These are phyloP conservation scores for Fusarium continuum DNA, from an alignment of 2,329 filamentous ascomycete genomes.

Conservation along the genomic window DNA sequence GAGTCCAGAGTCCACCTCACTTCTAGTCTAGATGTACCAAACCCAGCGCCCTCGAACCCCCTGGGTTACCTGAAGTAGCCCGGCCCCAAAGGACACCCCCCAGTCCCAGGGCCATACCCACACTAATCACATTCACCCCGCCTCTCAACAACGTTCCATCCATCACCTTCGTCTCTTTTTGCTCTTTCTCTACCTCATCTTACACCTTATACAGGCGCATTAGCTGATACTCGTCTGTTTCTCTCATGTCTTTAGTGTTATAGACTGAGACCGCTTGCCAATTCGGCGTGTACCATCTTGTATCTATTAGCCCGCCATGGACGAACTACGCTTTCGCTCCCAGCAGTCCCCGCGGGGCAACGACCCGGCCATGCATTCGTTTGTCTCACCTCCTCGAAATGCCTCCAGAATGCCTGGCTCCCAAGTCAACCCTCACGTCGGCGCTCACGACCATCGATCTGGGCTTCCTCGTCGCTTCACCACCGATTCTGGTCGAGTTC, in stretches of 20 bases:
- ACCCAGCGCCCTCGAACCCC: conserved; percentile 23
- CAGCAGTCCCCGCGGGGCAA: conserved; percentile 77
- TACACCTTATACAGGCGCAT: conserved; percentile 29
- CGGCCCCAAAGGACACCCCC: conserved; percentile 31
- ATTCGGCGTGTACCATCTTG: conserved; percentile 53
- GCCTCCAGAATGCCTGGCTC: conserved; percentile 69
- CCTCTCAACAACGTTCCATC: conserved; percentile 48
- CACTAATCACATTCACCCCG: conserved; percentile 45
- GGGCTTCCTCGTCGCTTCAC: conserved; percentile 92
- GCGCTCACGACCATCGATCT: conserved; percentile 74
- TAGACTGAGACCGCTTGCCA: conserved; percentile 48
- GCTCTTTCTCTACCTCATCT: conserved; percentile 35
- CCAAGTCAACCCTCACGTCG: conserved; percentile 49
- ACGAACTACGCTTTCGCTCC: conserved; percentile 80
- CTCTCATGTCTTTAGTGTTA: conserved; percentile 50
- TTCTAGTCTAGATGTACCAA: conserved; percentile 24
- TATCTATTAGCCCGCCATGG: conserved; percentile 63
- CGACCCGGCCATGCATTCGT: conserved; percentile 77
- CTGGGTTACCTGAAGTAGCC: conserved; percentile 34
- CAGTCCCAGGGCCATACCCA: conserved; percentile 41
- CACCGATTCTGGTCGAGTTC: conserved; percentile 85
- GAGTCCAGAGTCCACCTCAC: conserved; percentile 14
- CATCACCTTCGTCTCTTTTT: conserved; percentile 41
- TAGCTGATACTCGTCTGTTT: conserved; percentile 46
- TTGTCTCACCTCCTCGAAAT: conserved; percentile 79